Percentiles rank a stretch among this genome's conserved stretches.
These are phyloP conservation scores for Lentithecium fluviatile DNA, from an alignment of 495 filamentous ascomycete genomes.

Conservation along the genomic window DNA sequence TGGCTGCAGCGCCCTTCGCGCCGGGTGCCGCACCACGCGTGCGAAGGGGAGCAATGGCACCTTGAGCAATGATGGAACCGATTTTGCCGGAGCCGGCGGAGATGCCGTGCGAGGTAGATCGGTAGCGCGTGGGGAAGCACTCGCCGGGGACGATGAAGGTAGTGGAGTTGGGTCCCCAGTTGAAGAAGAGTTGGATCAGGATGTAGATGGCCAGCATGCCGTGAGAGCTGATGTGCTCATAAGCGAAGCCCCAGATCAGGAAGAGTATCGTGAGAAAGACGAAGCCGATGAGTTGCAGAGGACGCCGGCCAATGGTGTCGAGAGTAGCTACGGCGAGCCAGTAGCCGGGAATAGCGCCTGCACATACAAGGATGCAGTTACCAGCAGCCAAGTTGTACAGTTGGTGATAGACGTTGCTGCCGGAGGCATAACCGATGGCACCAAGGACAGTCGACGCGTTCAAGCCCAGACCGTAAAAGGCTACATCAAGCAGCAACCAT, in stretches of 20 bases:
- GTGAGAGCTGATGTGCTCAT: conserved; percentile 48
- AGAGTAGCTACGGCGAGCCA: conserved; percentile 70
- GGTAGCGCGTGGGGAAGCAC: conserved; percentile 84
- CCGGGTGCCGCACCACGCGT: conserved; percentile 34
- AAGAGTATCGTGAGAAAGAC: conserved; percentile 72
- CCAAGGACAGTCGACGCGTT: conserved; percentile 62
- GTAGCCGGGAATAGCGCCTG: conserved; percentile 76
- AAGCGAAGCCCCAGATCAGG: conserved; percentile 71
- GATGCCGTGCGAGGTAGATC: conserved; percentile 80
- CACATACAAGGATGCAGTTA: conserved; percentile 71
- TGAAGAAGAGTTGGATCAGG: conserved; percentile 44
- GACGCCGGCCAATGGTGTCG: conserved; percentile 72
- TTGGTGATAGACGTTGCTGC: conserved; percentile 58
- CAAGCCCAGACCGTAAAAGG: conserved; percentile 77
- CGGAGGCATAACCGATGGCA: conserved; percentile 65
- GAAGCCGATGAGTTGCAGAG: conserved; percentile 78
- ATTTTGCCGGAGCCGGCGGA: conserved; percentile 81
- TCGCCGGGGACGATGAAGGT: conserved; percentile 91
- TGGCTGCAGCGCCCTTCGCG: conserved; percentile 38
- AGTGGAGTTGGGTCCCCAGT: conserved; percentile 73
- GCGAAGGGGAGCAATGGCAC: conserved; percentile 50
- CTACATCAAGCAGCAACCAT: conserved; percentile 76
- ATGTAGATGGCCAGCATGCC: conserved; percentile 40
- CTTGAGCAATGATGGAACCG: conserved; percentile 63
- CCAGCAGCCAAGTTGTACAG: conserved; percentile 71